phyloP scores from a whole-genome alignment of 225 moss, liverwort and hornwort genomes.

The Sphagnum contortum region DNA sequence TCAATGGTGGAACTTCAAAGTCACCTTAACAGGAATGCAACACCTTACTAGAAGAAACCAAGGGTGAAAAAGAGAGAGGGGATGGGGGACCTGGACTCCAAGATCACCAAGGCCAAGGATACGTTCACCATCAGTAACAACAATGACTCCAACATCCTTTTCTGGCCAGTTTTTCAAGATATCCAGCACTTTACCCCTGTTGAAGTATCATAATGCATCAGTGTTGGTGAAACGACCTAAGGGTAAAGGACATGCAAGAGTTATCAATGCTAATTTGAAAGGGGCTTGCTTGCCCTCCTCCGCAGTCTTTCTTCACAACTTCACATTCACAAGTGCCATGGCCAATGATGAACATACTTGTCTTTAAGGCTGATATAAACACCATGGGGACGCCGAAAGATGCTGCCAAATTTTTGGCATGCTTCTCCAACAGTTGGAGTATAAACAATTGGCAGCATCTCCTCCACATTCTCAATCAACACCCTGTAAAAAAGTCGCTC shows the following conservation, averaged over 20 bases:
- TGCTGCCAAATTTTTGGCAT: constrained; percentile 39
- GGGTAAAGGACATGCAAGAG: too few relatives aligned
- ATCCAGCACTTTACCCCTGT: constrained; percentile 43
- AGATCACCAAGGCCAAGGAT: constrained; percentile 43
- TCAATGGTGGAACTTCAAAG: too few relatives aligned
- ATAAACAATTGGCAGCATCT: constrained; percentile 37
- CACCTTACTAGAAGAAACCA: neutral
- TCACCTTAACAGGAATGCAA: neutral
- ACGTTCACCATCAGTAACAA: constrained; percentile 44
- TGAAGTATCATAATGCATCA: neutral
- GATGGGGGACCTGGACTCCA: constrained; percentile 25
- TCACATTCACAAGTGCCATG: too few relatives aligned
- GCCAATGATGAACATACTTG: constrained; percentile 5
- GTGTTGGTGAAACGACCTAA: neutral
- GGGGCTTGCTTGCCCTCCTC: too few relatives aligned
- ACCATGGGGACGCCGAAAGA: constrained; percentile 37
- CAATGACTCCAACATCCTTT: constrained; percentile 37
- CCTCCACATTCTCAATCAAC: constrained; percentile 29
- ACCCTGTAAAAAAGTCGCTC: constrained; percentile 43
- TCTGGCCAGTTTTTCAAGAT: constrained; percentile 77
- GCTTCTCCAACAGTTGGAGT: constrained; percentile 55
- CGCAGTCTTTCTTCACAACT: neutral
- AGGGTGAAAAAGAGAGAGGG: neutral
- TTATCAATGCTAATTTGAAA: too few relatives aligned
- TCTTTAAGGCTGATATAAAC: constrained; percentile 36